A percentile compares a stretch with the other conserved stretches of the same genome.
Conservation (phyloP, 2,329 filamentous ascomycete genomes). For the Parastagonospora avenae region DNA sequence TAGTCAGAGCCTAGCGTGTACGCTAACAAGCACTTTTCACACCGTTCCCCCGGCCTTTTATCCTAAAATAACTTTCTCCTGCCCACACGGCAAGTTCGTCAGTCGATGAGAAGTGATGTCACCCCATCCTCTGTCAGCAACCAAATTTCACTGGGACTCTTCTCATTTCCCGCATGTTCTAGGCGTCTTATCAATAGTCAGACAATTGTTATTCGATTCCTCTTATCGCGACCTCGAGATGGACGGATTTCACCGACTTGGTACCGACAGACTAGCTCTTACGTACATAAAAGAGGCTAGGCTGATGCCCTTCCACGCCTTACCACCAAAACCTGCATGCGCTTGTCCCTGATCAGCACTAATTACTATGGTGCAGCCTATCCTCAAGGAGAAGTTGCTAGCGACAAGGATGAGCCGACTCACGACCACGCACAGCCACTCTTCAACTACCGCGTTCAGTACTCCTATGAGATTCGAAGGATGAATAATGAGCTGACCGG, state of each 20-base stretch:
- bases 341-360: conserved; percentile 1
- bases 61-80: conserved; percentile 1
- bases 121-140: background rate
- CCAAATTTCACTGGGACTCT: too few species aligned
- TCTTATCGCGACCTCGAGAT: too few species aligned
- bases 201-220: too few species aligned
- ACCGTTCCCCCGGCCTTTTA: background rate
- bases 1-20: background rate
- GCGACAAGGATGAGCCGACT: too few species aligned
- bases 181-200: too few species aligned
- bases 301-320: conserved; percentile 4
- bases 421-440: too few species aligned
- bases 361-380: background rate
- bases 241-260: too few species aligned
- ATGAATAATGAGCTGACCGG: too few species aligned
- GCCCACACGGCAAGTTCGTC: background rate
- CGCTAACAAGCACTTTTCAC: background rate
- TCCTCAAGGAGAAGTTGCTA: too few species aligned
- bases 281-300: background rate
- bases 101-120: background rate
- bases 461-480: too few species aligned
- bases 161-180: too few species aligned
- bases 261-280: background rate
- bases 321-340: background rate
- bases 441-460: too few species aligned